These are phyloP conservation scores for Gymnopilus dilepis DNA, from an alignment of 768 basidiomycete genomes.

Conservation along the genomic window DNA sequence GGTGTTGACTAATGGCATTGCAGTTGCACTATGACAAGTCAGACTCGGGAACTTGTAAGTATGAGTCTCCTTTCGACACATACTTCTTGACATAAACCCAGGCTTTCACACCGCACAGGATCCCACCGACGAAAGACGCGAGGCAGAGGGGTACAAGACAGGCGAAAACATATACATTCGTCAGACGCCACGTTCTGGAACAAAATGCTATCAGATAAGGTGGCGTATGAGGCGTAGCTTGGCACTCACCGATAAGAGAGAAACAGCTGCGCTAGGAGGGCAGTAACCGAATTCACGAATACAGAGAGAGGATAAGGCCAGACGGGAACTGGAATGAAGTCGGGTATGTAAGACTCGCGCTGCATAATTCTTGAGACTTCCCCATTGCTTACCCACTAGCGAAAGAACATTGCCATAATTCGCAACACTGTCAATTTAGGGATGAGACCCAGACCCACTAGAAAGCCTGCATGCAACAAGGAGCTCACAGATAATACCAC, in stretches of 20 bases:
- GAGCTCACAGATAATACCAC: constrained; percentile 4
- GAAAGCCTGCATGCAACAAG: neutral
- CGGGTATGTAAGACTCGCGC: constrained; percentile 1
- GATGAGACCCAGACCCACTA: neutral
- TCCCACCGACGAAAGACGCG: constrained; percentile 38
- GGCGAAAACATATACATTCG: constrained; percentile 27
- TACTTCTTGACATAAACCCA: constrained; percentile 14
- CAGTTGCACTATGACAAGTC: constrained; percentile 4
- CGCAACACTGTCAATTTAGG: constrained; percentile 20
- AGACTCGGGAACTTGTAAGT: neutral
- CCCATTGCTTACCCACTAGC: constrained; percentile 21
- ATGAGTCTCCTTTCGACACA: neutral
- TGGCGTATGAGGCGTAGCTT: constrained; percentile 21
- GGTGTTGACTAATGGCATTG: constrained; percentile 12
- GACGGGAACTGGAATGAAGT: constrained; percentile 34
- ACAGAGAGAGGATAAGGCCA: constrained; percentile 57
- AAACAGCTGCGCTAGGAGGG: constrained; percentile 52
- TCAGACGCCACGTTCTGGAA: constrained; percentile 25
- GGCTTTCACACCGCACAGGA: constrained; percentile 31
- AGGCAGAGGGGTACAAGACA: constrained; percentile 27
- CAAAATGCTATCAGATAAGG: neutral
- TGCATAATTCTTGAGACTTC: no score
- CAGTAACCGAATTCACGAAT: constrained; percentile 46
- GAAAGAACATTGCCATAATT: constrained; percentile 24
- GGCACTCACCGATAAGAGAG: constrained; percentile 42